Evolutionary conservation across 1,284 basidiomycete species (phyloP), one percentile per base, ranked within the genome.

Genomic region (Boletus subluridellus): DNA sequence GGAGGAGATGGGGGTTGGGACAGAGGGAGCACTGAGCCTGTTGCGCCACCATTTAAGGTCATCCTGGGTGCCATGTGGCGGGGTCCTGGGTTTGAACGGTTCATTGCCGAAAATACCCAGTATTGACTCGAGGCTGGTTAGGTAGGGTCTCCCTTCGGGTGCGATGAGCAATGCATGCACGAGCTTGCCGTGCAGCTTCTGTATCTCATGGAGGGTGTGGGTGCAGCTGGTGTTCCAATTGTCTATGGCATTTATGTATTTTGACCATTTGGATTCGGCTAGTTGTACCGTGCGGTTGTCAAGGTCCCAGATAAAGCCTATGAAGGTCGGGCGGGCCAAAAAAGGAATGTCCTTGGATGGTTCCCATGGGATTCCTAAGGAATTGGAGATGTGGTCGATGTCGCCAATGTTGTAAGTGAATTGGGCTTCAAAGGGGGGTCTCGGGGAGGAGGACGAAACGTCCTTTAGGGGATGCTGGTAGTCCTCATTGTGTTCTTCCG

Each of bases 201-300:
- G 41, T 5, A 24, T 3, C 0, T 42, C 21, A 5, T 42, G 1
- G 2, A 42, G 41, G 9, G 1, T 21, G 4, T 42, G 21, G 1
- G 41, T 24, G 5, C 5, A 1, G 0, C 5, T 12, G 5, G 5
- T 5, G n/a, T 3, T 5, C 21, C 41, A 42, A 0, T 12, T 0
- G 10, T 42, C 1, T 0, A 42, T 42, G 4, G 10, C n/a, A 2
- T 24, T 11, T 24, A 42, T 10, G 4, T 24, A 24, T 5, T 24
- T 42, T 0, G 5, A 0, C 0, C 5, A 2, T 5, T 42, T 42
- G 3, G 41, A 5, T 4, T 24, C 10, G 4, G 21, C n/a, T 1
- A 21, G 21, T 21, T 11, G 21, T 2, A 24, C 21, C 4, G 11
- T 42, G 10, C 5, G 11, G 0, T 24, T 4, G 2, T 24, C 21